A percentile compares a stretch with the other conserved stretches of the same genome.
Evolutionary conservation across 768 basidiomycete genomes (phyloP).

Genomic region (Coprinellus aureogranulatus): DNA sequence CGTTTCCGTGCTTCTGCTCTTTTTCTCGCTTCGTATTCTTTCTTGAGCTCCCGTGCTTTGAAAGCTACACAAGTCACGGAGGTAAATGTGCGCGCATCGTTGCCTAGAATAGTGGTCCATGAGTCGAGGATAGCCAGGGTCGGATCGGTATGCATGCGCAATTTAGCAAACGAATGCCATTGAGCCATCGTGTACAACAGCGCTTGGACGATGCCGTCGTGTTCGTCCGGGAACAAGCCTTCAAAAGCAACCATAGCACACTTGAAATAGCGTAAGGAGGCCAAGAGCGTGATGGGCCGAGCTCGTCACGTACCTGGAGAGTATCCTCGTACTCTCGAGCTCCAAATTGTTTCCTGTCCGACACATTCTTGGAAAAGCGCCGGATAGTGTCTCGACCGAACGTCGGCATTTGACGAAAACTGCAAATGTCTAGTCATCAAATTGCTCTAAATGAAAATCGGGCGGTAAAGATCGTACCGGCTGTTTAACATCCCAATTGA

Average conservation of each 20-base stretch:
- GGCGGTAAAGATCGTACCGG: conserved; percentile 19
- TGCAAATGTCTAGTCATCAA: conserved; percentile 13
- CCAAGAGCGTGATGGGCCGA: too few species aligned
- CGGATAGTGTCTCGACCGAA: conserved; percentile 28
- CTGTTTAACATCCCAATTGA: conserved; percentile 19
- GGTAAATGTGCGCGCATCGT: conserved; percentile 29
- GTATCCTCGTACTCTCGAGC: conserved; percentile 38
- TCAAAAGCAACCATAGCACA: conserved; percentile 36
- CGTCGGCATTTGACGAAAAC: conserved; percentile 21
- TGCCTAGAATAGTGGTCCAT: conserved; percentile 27
- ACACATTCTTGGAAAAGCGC: conserved; percentile 24
- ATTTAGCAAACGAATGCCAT: conserved; percentile 36
- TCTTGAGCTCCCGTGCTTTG: conserved; percentile 34
- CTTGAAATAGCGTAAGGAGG: conserved; percentile 15
- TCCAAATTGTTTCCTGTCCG: conserved; percentile 29
- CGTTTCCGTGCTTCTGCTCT: conserved; percentile 5
- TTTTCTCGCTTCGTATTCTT: conserved; percentile 32
- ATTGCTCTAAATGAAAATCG: conserved; percentile 30
- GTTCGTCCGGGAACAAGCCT: conserved; percentile 25
- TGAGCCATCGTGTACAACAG: conserved; percentile 25
- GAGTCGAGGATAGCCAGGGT: conserved; percentile 23
- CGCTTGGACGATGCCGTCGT: conserved; percentile 18
- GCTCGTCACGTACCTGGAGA: conserved; percentile 27
- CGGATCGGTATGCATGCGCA: conserved; percentile 27
- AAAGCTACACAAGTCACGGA: conserved; percentile 21